Conservation (phyloP, 805 yeast genomes). For the Yamadazyma endophytica region DNA sequence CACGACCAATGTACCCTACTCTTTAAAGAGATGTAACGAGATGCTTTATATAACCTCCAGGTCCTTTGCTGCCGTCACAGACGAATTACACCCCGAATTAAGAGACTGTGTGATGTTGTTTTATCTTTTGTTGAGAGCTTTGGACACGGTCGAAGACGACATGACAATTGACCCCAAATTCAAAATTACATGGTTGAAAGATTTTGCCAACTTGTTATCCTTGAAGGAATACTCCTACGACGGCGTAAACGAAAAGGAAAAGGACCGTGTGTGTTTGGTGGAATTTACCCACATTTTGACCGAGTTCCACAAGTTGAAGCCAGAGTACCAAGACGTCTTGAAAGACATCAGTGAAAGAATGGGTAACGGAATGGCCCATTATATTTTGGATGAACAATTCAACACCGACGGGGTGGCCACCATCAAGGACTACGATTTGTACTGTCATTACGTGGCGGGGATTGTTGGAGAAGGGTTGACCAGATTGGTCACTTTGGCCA, state of each 20-base stretch:
- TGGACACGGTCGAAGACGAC: constrained; percentile 96
- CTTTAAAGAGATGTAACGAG: constrained; percentile 59
- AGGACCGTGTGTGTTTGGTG: constrained; percentile 76
- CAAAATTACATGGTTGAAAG: constrained; percentile 71
- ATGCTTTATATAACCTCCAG: constrained; percentile 72
- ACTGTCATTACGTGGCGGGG: constrained; percentile 98
- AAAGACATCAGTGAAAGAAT: constrained; percentile 73
- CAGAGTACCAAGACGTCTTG: constrained; percentile 74
- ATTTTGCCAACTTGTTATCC: constrained; percentile 60
- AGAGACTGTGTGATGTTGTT: constrained; percentile 79
- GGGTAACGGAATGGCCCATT: constrained; percentile 99
- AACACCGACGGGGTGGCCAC: constrained; percentile 77
- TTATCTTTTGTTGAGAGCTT: constrained; percentile 80
- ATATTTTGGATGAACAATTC: constrained; percentile 71
- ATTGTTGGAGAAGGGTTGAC: constrained; percentile 96
- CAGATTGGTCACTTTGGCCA: constrained; percentile 70
- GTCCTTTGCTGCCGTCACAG: constrained; percentile 90
- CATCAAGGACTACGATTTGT: constrained; percentile 75
- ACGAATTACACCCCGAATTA: constrained; percentile 86
- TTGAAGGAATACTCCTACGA: constrained; percentile 76
- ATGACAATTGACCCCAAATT: constrained; percentile 72
- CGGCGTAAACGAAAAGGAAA: constrained; percentile 71
- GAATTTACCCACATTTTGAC: constrained; percentile 67
- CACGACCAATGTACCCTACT: constrained; percentile 17
- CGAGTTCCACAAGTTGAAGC: constrained; percentile 70